Evolutionary conservation across 2,329 filamentous ascomycete species (phyloP).

Genomic region (Colletotrichum paranaense): DNA sequence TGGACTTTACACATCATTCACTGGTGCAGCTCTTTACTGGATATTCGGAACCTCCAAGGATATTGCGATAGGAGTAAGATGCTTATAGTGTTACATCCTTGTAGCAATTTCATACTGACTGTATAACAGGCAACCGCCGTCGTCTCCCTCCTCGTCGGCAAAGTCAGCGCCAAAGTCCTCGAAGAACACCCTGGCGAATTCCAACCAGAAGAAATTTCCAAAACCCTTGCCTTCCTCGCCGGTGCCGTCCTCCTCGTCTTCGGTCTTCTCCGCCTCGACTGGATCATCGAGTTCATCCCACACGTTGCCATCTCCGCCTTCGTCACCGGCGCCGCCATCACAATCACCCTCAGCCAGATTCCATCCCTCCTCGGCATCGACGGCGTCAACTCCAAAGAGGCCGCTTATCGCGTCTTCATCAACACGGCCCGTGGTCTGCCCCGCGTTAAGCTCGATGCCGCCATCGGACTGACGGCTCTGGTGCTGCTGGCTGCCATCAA

Average conservation of each 20-base stretch:
- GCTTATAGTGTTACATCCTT: background rate
- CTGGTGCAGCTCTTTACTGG: conserved; percentile 84
- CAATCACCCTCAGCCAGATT: conserved; percentile 61
- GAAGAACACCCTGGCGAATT: conserved; percentile 45
- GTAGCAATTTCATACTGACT: too few species aligned
- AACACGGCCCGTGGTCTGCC: conserved; percentile 60
- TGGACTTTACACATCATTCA: conserved; percentile 85
- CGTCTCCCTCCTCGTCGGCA: conserved; percentile 62
- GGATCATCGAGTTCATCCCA: conserved; percentile 66
- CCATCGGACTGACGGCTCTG: conserved; percentile 78
- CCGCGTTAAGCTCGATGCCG: conserved; percentile 72
- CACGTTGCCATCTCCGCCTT: conserved; percentile 64
- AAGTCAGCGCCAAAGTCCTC: conserved; percentile 53
- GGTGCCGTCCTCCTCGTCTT: conserved; percentile 61
- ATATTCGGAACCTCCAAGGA: conserved; percentile 87
- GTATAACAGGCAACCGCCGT: conserved; percentile 64
- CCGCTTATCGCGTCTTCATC: conserved; percentile 62
- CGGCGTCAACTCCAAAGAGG: conserved; percentile 59
- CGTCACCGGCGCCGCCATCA: conserved; percentile 65
- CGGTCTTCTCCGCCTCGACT: conserved; percentile 62
- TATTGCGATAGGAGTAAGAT: conserved; percentile 77
- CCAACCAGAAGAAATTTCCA: conserved; percentile 51
- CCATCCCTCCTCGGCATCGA: conserved; percentile 63
- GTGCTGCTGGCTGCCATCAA: conserved; percentile 73
- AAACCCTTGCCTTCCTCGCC: conserved; percentile 59